Conservation (phyloP, 1,139 yeast species). For the Entelexis sorbosivorans region DNA sequence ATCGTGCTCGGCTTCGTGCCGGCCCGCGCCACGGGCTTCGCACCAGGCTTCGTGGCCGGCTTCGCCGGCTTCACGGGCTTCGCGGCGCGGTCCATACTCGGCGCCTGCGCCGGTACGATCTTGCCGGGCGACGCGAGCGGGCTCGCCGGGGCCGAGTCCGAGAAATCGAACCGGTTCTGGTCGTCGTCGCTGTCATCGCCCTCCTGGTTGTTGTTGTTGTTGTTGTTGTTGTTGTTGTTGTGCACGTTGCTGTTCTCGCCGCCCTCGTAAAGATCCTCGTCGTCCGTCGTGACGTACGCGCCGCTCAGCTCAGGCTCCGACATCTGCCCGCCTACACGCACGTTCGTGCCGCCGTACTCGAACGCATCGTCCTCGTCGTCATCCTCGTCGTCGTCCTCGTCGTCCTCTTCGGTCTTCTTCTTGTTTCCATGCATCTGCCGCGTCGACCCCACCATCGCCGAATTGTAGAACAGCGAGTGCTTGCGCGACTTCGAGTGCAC, state of each 20-base stretch:
- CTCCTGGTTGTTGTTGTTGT: no score
- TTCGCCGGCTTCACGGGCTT: conserved; percentile 5
- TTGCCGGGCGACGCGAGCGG: conserved; percentile 4
- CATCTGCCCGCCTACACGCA: background rate
- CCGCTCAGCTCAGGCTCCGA: background rate
- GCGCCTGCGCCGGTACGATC: conserved; percentile 8
- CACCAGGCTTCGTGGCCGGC: background rate
- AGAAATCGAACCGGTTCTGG: conserved; percentile 4
- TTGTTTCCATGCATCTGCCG: conserved; percentile 4
- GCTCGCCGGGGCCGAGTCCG: conserved; percentile 5
- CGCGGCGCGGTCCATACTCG: background rate
- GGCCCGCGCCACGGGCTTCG: no score
- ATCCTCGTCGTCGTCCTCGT: conserved; percentile 9
- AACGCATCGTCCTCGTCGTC: conserved; percentile 1
- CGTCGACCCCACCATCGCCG: background rate
- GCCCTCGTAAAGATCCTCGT: conserved; percentile 12
- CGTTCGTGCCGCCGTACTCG: background rate
- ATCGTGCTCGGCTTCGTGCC: background rate
- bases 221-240: no score
- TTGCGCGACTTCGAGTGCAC: conserved; percentile 8
- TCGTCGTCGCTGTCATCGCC: background rate
- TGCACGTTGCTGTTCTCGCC: no score
- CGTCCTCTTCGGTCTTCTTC: conserved; percentile 4
- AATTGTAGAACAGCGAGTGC: conserved; percentile 2
- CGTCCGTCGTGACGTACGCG: conserved; percentile 7